Evolutionary conservation across 352 stramenopile species (phyloP).

Genomic region (Phytophthora fragariae): DNA sequence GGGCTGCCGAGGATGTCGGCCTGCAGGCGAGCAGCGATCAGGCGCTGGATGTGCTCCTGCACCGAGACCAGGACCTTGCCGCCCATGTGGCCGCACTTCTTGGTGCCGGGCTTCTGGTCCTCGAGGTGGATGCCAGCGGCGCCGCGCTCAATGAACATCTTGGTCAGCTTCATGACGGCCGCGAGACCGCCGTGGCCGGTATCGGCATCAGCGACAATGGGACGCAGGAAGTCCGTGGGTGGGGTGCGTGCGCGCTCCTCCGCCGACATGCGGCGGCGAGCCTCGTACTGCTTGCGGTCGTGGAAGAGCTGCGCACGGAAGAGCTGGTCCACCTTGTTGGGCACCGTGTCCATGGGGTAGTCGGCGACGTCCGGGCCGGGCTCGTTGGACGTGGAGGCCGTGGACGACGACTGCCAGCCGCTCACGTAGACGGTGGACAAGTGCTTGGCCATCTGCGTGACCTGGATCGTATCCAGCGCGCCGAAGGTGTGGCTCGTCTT

Average conservation of each 20-base stretch:
- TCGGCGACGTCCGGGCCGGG: constrained; percentile 96
- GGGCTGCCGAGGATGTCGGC: constrained; percentile 96
- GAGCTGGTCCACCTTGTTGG: constrained; percentile 98
- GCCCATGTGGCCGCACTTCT: constrained; percentile 99
- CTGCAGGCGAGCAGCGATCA: constrained; percentile 96
- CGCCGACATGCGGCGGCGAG: constrained; percentile 83
- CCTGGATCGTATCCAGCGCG: constrained; percentile 94
- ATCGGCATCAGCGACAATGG: constrained; percentile 98
- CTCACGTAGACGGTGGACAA: constrained; percentile 97
- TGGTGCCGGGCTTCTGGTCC: constrained; percentile 98
- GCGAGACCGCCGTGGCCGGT: constrained; percentile 97
- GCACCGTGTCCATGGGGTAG: constrained; percentile 99
- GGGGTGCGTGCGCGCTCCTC: constrained; percentile 80
- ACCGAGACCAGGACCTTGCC: constrained; percentile 98
- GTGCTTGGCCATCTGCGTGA: constrained; percentile 95
- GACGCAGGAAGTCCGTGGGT: constrained; percentile 95
- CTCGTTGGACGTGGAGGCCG: constrained; percentile 96
- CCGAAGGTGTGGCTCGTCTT: constrained; percentile 91
- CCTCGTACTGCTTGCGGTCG: constrained; percentile 97
- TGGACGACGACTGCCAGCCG: constrained; percentile 97
- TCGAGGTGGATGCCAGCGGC: constrained; percentile 99
- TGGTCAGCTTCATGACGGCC: constrained; percentile 98
- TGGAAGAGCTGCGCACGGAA: constrained; percentile 97
- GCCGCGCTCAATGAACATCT: constrained; percentile 98
- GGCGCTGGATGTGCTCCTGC: constrained; percentile 97